Evolutionary conservation across 1,284 basidiomycete genomes (phyloP).

Genomic region (Leccinum solheimii): DNA sequence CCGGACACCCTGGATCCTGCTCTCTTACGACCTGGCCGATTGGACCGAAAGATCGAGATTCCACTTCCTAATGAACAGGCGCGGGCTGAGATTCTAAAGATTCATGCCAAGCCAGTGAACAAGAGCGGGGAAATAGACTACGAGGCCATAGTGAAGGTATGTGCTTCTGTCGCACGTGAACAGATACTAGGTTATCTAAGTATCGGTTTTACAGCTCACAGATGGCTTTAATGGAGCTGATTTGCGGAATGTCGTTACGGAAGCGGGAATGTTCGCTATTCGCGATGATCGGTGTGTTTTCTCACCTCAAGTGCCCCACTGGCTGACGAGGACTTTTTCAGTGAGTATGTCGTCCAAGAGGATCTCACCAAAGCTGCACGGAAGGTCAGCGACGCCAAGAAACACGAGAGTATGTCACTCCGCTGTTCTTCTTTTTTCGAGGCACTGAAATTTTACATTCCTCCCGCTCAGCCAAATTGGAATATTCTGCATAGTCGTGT

Average conservation of each 20-base stretch:
- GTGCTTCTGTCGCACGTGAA: neutral
- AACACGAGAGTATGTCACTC: conserved; percentile 79
- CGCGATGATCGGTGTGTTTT: conserved; percentile 79
- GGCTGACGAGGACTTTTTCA: conserved; percentile 30
- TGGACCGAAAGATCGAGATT: conserved; percentile 98
- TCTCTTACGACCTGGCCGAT: conserved; percentile 90
- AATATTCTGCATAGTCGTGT: conserved; percentile 48
- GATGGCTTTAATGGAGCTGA: conserved; percentile 97
- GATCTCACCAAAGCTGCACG: conserved; percentile 98
- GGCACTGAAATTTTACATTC: conserved; percentile 1
- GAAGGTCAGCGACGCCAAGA: conserved; percentile 95
- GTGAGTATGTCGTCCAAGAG: conserved; percentile 91
- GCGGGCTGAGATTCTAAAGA: conserved; percentile 94
- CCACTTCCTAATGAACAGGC: conserved; percentile 98
- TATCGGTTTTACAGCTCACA: conserved; percentile 55
- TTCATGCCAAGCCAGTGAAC: conserved; percentile 93
- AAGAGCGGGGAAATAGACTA: conserved; percentile 96
- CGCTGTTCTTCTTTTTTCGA: neutral
- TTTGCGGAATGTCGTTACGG: conserved; percentile 94
- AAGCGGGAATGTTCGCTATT: conserved; percentile 99
- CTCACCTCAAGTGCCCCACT: neutral
- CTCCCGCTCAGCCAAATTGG: conserved; percentile 52
- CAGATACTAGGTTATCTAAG: neutral
- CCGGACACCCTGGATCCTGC: conserved; percentile 98
- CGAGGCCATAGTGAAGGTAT: conserved; percentile 93